Conservation (phyloP, 176 grass and related monocot genomes). For the Avena eriantha region DNA sequence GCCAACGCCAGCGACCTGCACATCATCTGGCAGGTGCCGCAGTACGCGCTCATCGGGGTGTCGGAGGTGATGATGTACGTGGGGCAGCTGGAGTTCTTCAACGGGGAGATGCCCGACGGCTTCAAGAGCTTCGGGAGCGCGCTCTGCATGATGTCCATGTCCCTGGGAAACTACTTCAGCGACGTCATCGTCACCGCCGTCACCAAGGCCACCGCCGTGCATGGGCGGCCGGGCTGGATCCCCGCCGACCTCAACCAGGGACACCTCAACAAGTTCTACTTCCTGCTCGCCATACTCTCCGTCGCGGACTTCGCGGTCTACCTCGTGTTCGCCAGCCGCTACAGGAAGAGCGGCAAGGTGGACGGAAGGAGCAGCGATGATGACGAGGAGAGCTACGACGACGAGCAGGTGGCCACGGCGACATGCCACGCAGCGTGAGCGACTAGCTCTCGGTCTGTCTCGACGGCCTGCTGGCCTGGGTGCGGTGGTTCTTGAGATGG, state of each 20-base stretch:
- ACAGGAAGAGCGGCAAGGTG: constrained; percentile 58
- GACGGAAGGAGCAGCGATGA: constrained; percentile 48
- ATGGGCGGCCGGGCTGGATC: constrained; percentile 67
- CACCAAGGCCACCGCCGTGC: constrained; percentile 57
- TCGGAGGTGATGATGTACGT: constrained; percentile 99
- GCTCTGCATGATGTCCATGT: constrained; percentile 97
- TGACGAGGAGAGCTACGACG: constrained; percentile 12
- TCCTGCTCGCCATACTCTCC: constrained; percentile 69
- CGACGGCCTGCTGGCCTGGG: neutral
- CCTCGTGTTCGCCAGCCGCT: constrained; percentile 60
- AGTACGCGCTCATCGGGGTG: constrained; percentile 79
- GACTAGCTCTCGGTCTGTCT: neutral
- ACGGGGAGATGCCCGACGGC: constrained; percentile 54
- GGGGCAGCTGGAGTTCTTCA: constrained; percentile 96
- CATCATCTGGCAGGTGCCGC: constrained; percentile 93
- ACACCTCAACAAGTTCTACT: constrained; percentile 91
- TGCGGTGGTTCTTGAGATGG: constrained; percentile 46
- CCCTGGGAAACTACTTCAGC: constrained; percentile 91
- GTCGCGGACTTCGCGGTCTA: constrained; percentile 68
- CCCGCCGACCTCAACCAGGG: constrained; percentile 78
- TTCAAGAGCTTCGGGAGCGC: constrained; percentile 97
- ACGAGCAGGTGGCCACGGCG: neutral
- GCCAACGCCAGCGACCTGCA: constrained; percentile 61
- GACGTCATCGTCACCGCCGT: constrained; percentile 77
- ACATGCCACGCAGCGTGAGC: constrained; percentile 24